Base-by-base conservation (phyloP, 805 yeast genomes). In the Schwanniomyces polymorphus region DNA sequence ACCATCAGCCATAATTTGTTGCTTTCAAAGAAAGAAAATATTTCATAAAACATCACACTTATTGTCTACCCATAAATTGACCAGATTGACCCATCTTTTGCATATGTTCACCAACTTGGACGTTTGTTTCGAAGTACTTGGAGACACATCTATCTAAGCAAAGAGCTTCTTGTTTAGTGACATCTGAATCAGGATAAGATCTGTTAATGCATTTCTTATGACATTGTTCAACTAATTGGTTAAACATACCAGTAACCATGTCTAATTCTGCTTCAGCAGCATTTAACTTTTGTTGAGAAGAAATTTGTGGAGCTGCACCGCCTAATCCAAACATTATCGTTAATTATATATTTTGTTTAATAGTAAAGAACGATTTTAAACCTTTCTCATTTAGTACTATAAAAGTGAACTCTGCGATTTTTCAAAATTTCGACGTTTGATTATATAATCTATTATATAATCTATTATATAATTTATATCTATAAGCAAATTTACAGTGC, bases 191-290 rank as follows among this genome's bases (percentile, higher is more conserved):
- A 44, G 68, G 58, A 73, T 91, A 91, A 44, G 73, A 59, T 53
- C 73, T 75, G 62, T 60, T 78, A 64, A 91, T 86, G 75, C 98
- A 91, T 74, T 91, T 91, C 57, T 74, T 68, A 70, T 91, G 94
- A 67, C 98, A 91, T 57, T 89, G 86, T 60, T 86, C 91, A 21
- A 91, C 95, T 60, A 91, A 76, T 61, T 85, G 80, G 81, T 92
- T 92, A 82, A 92, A 92, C 97, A 92, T 91, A 58, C 94, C 97
- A 34, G 97, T 91, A 58, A 92, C 97, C 84, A 94, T 86, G 68
- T 92, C 99, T 56, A 92, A 80, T 71, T 92, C 99, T 48, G 97
- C 88, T 74, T 92, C 98, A 44, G 99, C 99, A 56, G 96, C 96
- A 61, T 79, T 79, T 51, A 88, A 76, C 67, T 88, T 88, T 67